Percentiles rank a stretch among this genome's conserved stretches.
Evolutionary conservation across 2,329 filamentous ascomycete species (phyloP).

Genomic region (Stachybotrys chlorohalonatus): DNA sequence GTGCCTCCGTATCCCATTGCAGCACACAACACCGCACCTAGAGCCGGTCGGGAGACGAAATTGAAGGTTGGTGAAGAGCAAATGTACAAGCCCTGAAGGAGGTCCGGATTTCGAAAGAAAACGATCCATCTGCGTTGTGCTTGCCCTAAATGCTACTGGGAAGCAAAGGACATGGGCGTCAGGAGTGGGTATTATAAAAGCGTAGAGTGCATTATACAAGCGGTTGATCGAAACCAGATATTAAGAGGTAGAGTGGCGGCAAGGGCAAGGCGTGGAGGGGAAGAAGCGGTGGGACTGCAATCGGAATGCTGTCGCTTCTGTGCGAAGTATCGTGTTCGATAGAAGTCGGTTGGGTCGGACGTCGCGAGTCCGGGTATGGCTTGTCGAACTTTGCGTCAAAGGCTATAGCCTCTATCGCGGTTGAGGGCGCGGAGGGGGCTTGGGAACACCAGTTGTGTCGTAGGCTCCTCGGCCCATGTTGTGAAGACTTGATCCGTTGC

Average conservation of each 20-base stretch:
- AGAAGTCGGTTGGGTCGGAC: too few species aligned
- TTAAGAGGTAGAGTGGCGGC: background rate
- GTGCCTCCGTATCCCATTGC: background rate
- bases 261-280: background rate
- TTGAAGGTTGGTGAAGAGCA: background rate
- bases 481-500: conserved; percentile 17
- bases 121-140: background rate
- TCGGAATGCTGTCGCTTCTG: too few species aligned
- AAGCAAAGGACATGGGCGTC: conserved; percentile 27
- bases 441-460: conserved; percentile 39
- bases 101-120: background rate
- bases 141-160: conserved; percentile 23
- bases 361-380: background rate
- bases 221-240: background rate
- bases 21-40: background rate
- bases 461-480: conserved; percentile 45
- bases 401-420: conserved; percentile 21
- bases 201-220: conserved; percentile 21
- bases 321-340: too few species aligned
- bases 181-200: conserved; percentile 25
- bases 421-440: conserved; percentile 34
- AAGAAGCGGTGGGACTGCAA: too few species aligned
- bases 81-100: background rate
- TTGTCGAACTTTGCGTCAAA: background rate
- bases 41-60: background rate